Percentiles rank a stretch among this genome's conserved stretches.
These are phyloP conservation scores for Microdochium paspali DNA, from an alignment of 2,329 filamentous ascomycete species.

Conservation along the genomic window DNA sequence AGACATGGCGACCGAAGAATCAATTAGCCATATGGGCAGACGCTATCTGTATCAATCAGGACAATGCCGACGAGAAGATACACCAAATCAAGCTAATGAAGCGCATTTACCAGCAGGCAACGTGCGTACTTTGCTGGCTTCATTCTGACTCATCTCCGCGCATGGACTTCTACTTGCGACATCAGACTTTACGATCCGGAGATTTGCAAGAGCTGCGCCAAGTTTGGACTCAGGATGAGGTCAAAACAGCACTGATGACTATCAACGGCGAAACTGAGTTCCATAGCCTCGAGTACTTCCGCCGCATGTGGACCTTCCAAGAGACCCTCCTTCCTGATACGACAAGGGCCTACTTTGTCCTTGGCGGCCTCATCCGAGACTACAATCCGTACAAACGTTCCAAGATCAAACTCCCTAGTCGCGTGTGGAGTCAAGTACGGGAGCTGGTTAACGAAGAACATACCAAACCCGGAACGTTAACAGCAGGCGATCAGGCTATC, in stretches of 20 bases:
- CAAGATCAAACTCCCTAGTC: not conserved
- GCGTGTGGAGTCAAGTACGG: not conserved
- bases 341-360: not conserved
- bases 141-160: not conserved
- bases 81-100: constrained; percentile 5
- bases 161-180: not conserved
- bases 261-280: not conserved
- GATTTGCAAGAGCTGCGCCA: not conserved
- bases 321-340: not conserved
- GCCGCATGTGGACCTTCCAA: not conserved
- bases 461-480: not conserved
- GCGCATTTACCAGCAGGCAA: constrained; percentile 4
- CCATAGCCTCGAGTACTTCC: not conserved
- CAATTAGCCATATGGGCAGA: constrained; percentile 7
- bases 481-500: too few relatives aligned
- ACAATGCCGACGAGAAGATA: constrained; percentile 3
- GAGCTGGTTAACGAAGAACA: not conserved
- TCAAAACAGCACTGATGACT: not conserved
- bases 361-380: not conserved
- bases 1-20: constrained; percentile 1
- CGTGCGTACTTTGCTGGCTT: constrained; percentile 5
- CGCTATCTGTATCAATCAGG: constrained; percentile 8
- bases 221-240: not conserved
- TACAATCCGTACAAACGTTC: not conserved
- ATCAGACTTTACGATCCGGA: not conserved